Evolutionary conservation across 306 rosid genomes (phyloP).

Genomic region (Quillaja saponaria): DNA sequence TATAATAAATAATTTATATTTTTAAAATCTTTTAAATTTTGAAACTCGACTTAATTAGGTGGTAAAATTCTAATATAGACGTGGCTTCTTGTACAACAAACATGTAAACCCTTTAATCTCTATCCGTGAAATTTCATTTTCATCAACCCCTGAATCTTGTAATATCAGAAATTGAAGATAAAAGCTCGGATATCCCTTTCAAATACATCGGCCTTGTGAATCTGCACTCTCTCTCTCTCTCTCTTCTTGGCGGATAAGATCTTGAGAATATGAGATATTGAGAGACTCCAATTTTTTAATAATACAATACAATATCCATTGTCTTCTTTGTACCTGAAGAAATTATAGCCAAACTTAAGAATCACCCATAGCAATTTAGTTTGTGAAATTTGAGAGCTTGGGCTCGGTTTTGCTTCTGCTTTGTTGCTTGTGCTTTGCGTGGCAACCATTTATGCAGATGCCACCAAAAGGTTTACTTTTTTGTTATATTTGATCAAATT

Average conservation of each 20-base stretch:
- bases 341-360: conserved; percentile 3
- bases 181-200: conserved; percentile 25
- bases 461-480: conserved; percentile 24
- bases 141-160: too few relatives aligned
- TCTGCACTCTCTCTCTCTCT: not conserved
- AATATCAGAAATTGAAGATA: conserved; percentile 10
- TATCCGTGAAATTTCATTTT: too few relatives aligned
- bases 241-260: conserved; percentile 48
- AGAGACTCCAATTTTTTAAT: conserved; percentile 44
- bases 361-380: conserved; percentile 4
- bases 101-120: too few relatives aligned
- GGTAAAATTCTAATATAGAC: too few relatives aligned
- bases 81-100: too few relatives aligned
- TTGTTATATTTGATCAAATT: conserved; percentile 22
- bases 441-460: conserved; percentile 15
- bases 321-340: conserved; percentile 3
- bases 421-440: conserved; percentile 6
- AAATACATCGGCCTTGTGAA: conserved; percentile 11
- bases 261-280: conserved; percentile 30
- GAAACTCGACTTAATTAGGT: too few relatives aligned
- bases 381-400: conserved; percentile 13
- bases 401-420: conserved; percentile 25
- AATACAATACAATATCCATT: not conserved
- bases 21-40: too few relatives aligned
- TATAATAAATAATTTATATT: too few relatives aligned